Conservation (phyloP, 106 monocot species). For the Agapanthus africanus region DNA sequence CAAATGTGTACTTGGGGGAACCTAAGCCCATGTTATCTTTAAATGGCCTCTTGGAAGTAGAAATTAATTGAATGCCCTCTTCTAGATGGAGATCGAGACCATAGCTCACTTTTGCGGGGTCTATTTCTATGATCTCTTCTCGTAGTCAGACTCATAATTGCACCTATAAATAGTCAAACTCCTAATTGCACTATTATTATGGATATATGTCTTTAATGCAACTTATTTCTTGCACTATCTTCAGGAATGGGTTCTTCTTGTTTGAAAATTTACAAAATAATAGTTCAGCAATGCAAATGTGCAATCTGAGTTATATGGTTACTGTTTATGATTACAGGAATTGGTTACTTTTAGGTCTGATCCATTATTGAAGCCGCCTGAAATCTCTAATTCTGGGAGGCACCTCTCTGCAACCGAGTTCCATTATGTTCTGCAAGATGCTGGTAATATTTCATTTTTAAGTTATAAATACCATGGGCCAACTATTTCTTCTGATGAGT, state of each 20-base stretch:
- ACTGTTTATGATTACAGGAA: conserved; percentile 43
- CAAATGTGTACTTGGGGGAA: not conserved
- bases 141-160: not conserved
- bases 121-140: not conserved
- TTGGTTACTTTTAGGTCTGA: conserved; percentile 73
- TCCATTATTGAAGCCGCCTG: conserved; percentile 46
- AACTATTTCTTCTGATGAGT: not conserved
- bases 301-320: not conserved
- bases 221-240: not conserved
- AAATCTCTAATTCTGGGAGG: conserved; percentile 67
- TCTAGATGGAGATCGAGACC: not conserved
- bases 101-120: not conserved
- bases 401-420: conserved; percentile 87
- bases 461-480: not conserved
- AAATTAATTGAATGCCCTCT: not conserved
- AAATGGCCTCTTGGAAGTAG: not conserved
- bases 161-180: not conserved
- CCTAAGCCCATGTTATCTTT: not conserved
- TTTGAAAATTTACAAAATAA: not conserved
- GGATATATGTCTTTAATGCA: not conserved
- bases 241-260: not conserved
- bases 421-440: conserved; percentile 59
- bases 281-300: not conserved
- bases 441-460: conserved; percentile 19
- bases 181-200: not conserved